Base-by-base conservation (phyloP, 805 yeast genomes). In the Zygoascus ofunaensis region DNA sequence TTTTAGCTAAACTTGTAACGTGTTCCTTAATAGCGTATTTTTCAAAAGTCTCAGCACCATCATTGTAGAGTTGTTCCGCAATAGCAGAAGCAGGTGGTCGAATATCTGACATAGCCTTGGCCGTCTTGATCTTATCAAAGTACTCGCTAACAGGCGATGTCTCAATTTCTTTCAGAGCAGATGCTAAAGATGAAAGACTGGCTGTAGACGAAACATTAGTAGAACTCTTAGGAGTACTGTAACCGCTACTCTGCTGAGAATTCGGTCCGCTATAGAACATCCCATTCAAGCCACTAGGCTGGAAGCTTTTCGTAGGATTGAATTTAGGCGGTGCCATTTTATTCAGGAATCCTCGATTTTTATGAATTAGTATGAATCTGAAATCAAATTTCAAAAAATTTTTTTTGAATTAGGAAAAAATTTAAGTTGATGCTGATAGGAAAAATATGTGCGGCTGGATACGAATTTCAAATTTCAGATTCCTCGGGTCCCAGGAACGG, bases 21-120 rank as follows among this genome's bases (percentile, higher is more conserved):
- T 82, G 74, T 17, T 80, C 87, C 12, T 62, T 57, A 17, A 92
- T 50, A 40, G 78, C 72, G 87, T 89, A 85, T 2, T 76, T 80
- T 39, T 67, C 65, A 23, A 89, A 73, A 8, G 66, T 57, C 5
- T 54, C 46, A 47, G 71, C 64, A 38, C 81, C 82, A 3, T 66
- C 61, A 15, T 64, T 64, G 8, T 56, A 55, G 38, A 86, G 64
- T 36, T 60, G 61, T 35, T 70, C 75, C 2, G 77, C 77, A 28
- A 84, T 72, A 23, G 63, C 64, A 39, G 72, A 74, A 33, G 77
- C 76, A 44, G 76, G 76, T 23, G 70, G 62, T 54, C 77, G 73
- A 35, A 77, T 72, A 17, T 77, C 85, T 8, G 76, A 64, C 33
- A 78, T 61, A 49, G 74, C 68, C 30, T 73, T 57, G 4, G 80